Evolutionary conservation across 2,329 filamentous ascomycete species (phyloP).

Genomic region (Fusarium sp.): DNA sequence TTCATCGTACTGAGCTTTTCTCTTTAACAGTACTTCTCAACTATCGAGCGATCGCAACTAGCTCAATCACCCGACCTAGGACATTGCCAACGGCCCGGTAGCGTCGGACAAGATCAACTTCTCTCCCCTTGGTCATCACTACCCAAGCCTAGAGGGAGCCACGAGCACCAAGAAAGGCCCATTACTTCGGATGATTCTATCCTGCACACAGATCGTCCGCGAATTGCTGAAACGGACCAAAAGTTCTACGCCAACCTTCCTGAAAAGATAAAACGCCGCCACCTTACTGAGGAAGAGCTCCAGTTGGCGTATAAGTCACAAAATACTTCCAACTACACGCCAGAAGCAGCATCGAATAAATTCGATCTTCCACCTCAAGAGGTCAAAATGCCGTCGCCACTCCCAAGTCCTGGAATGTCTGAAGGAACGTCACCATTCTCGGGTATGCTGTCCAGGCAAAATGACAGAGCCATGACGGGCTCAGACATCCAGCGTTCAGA

Average conservation of each 20-base stretch:
- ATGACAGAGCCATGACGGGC: slow-evolving; percentile 23
- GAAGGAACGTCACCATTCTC: slow-evolving; percentile 31
- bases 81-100: slow-evolving; percentile 24
- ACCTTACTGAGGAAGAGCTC: slow-evolving; percentile 77
- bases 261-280: slow-evolving; percentile 74
- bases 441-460: slow-evolving; percentile 39
- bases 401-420: slow-evolving; percentile 34
- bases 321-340: slow-evolving; percentile 47
- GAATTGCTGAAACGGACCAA: slow-evolving; percentile 62
- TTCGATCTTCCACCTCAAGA: slow-evolving; percentile 35
- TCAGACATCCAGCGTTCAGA: slow-evolving; percentile 51
- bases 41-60: slow-evolving; percentile 73
- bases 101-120: slow-evolving; percentile 28
- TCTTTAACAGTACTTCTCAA: slow-evolving; percentile 71
- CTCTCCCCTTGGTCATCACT: slow-evolving; percentile 10
- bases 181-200: slow-evolving; percentile 29
- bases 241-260: slow-evolving; percentile 76
- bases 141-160: slow-evolving; percentile 22
- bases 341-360: slow-evolving; percentile 39
- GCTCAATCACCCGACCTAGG: slow-evolving; percentile 53
- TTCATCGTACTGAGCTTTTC: slow-evolving; percentile 29
- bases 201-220: slow-evolving; percentile 36
- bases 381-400: slow-evolving; percentile 33
- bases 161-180: slow-evolving; percentile 27
- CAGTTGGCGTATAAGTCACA: slow-evolving; percentile 55